Base-by-base conservation (phyloP, 2,329 filamentous ascomycete genomes). In the Stachybotrys chlorohalonatus region DNA sequence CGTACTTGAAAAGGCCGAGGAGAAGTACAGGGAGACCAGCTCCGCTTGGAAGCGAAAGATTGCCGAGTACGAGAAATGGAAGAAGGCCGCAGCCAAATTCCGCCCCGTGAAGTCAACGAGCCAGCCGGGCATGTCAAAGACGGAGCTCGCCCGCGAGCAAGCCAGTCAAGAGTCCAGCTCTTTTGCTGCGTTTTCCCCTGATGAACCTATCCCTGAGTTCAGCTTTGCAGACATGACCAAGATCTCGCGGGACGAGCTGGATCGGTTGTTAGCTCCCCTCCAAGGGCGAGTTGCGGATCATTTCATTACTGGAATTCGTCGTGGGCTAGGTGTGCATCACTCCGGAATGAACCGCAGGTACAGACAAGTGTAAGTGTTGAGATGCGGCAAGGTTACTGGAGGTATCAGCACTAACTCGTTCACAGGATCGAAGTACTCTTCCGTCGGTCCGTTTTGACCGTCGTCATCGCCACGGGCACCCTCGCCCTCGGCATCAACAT, bases 401-500 rank as follows among this genome's bases (percentile, higher is more conserved):
- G 49, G 9, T 54, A 24, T 4, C 53, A 60, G 50, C 56, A 50
- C 6, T 36, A 47, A 6, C 42, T 16, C 2, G 6, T 7, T 32
- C 24, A 24, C 24, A 76, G 75, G 17, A 85, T 89, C 1, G 87
- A 91, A 64, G 86, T 89, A 56, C 70, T 90, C 7, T 91, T 90
- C 70, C 80, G 89, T 8, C 86, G 81, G 65, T 86, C 87, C 1
- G 91, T 81, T 63, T 68, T 92, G 47, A 78, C 81, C 7, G 83
- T 87, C 1, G 83, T 92, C 31, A 77, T 92, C 31, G 87, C 88
- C 1, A 92, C 88, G 1, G 88, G 87, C 1, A 91, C 87, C 0
- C 76, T 91, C 24, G 85, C 86, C 1, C 73, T 92, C 6, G 89
- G 89, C 73, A 87, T 93, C 72, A 93, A 90, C 62, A 89, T 90